Percentiles rank a stretch among this genome's conserved stretches.
phyloP scores from a whole-genome alignment of 257 asterid species.

The Scutellaria galericulata region DNA sequence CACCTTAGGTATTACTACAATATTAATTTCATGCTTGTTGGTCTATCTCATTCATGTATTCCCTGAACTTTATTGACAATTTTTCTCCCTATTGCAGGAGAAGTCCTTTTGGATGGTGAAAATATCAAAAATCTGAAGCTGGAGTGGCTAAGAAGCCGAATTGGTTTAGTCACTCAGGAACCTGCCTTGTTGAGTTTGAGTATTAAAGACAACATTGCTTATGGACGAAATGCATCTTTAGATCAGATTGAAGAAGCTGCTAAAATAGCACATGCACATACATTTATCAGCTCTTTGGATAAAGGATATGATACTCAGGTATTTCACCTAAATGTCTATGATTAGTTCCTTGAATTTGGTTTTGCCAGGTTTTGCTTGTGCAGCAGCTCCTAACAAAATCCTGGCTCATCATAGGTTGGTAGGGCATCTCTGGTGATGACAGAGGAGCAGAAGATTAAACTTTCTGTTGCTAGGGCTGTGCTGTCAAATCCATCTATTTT shows the following conservation, averaged over 20 bases:
- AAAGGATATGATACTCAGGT: conserved; percentile 98
- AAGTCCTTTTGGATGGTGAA: conserved; percentile 99
- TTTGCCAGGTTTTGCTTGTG: conserved; percentile 23
- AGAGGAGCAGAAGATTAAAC: conserved; percentile 97
- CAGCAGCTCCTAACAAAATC: conserved; percentile 27
- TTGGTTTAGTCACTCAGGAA: conserved; percentile 98
- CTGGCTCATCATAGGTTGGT: conserved; percentile 69
- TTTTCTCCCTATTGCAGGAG: conserved; percentile 64
- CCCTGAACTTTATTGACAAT: conserved; percentile 14
- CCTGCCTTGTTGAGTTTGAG: conserved; percentile 98
- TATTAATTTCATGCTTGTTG: conserved; percentile 17
- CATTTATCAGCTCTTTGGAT: conserved; percentile 92
- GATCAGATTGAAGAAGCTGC: conserved; percentile 99
- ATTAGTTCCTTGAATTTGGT: conserved; percentile 28
- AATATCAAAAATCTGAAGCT: conserved; percentile 91
- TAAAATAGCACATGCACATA: conserved; percentile 97
- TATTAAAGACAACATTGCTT: conserved; percentile 93
- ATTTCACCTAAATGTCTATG: conserved; percentile 26
- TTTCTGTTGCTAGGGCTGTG: conserved; percentile 97
- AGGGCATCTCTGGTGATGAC: conserved; percentile 83
- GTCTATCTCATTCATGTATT: conserved; percentile 20
- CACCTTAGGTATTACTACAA: conserved; percentile 70
- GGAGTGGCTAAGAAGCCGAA: conserved; percentile 98
- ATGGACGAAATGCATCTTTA: conserved; percentile 84
- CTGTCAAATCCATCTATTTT: conserved; percentile 93